Base-by-base conservation (phyloP, 257 asterid species). In the Asclepias syriaca region DNA sequence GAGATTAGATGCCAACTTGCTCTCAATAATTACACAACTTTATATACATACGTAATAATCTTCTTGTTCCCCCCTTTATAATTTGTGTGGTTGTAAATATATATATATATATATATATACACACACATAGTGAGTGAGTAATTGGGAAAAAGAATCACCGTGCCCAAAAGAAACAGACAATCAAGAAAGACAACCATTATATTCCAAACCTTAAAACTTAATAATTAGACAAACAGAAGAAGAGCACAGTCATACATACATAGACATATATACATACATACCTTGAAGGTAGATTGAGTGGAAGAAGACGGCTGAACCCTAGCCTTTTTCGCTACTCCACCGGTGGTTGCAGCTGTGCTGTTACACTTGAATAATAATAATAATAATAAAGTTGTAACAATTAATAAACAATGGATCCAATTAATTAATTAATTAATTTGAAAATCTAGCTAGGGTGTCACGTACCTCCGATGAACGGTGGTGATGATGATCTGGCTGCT, bases 221-320 rank as follows among this genome's bases (percentile, higher is more conserved):
- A 43, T 43, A 34, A 75, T 16, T 67, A 60, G 70, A 71, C 39
- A 34, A 34, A 34, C 39, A 34, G 39, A 34, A 2, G 39, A 34
- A 34, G 39, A 34, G 5, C 39, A 34, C 39, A 34, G 39, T 34
- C 39, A 34, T 34, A 34, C 39, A 34, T 34, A 2, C 39, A 34
- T 34, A 3, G 0, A 34, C 5, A 34, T 34, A 4, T 34, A 34
- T 34, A 34, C 39, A 34, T 34, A 34, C 3, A 54, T 82, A 86
- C 97, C 97, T 91, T 91, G 80, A 87, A 83, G 66, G 87, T 81
- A 49, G 91, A 72, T 56, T 87, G 94, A 57, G 87, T 75, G 67
- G 93, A 81, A 75, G 93, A 81, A 75, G 87, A 76, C 65, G 86
- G 77, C 80, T 87, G 95, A 86, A 82, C 81, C 83, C 89, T 89